Evolutionary conservation across 1,284 basidiomycete genomes (phyloP).

Genomic region (Flammula alnicola): DNA sequence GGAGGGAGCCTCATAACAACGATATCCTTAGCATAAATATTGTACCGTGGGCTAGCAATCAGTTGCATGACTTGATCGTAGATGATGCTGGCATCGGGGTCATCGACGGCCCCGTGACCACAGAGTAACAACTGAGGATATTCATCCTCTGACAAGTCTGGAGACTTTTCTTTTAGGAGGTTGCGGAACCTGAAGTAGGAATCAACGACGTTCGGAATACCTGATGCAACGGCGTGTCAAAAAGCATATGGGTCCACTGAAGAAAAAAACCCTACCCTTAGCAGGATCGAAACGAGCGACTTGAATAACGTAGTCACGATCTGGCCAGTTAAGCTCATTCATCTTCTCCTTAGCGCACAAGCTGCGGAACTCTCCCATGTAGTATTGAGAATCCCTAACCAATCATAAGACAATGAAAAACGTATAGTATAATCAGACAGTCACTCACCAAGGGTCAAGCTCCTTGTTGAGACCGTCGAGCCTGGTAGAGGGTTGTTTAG

Average conservation of each 20-base stretch:
- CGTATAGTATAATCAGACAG: not conserved
- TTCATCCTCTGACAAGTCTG: conserved; percentile 54
- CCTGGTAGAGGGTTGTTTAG: no score
- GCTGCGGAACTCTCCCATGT: conserved; percentile 83
- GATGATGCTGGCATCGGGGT: conserved; percentile 85
- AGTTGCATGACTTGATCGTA: conserved; percentile 76
- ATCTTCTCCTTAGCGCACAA: conserved; percentile 79
- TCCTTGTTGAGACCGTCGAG: conserved; percentile 90
- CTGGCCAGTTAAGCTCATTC: conserved; percentile 78
- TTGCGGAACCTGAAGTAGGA: conserved; percentile 81
- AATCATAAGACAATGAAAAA: not conserved
- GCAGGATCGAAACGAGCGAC: conserved; percentile 82
- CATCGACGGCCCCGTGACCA: conserved; percentile 88
- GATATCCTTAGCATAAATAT: conserved; percentile 66
- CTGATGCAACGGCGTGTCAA: conserved; percentile 52
- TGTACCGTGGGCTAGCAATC: conserved; percentile 57
- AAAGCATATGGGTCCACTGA: no score
- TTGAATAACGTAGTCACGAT: conserved; percentile 82
- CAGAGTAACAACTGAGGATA: conserved; percentile 84
- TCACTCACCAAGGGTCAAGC: conserved; percentile 61
- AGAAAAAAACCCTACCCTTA: conserved; percentile 35
- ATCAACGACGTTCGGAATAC: conserved; percentile 82
- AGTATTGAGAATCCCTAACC: conserved; percentile 66
- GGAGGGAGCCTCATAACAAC: conserved; percentile 81
- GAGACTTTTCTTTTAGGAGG: conserved; percentile 51